Conservation (phyloP, 129 eudicot species). For the Tagetes patula region DNA sequence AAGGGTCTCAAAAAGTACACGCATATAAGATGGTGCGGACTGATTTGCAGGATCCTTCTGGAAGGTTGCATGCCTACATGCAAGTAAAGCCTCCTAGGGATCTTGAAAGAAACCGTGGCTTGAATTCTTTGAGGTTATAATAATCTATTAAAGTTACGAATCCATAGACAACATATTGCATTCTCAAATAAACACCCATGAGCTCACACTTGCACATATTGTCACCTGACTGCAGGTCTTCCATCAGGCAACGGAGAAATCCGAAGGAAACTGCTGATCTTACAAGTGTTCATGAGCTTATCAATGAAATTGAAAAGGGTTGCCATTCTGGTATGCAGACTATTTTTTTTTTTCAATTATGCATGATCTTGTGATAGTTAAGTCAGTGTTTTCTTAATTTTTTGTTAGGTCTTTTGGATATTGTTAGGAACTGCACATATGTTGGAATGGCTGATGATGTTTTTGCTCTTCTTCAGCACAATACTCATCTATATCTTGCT, state of each 20-base stretch:
- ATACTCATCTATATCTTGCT: constrained; percentile 88
- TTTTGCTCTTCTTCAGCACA: constrained; percentile 82
- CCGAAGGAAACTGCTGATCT: constrained; percentile 96
- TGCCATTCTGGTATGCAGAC: constrained; percentile 68
- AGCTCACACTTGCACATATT: constrained; percentile 15
- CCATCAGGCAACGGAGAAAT: constrained; percentile 86
- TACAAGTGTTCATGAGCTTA: constrained; percentile 88
- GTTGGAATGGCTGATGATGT: constrained; percentile 99
- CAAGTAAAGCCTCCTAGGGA: constrained; percentile 57
- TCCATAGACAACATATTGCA: not conserved
- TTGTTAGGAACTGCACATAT: constrained; percentile 84
- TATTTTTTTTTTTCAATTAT: not conserved
- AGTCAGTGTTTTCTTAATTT: constrained; percentile 11
- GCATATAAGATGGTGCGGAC: constrained; percentile 79
- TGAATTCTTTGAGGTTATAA: constrained; percentile 61
- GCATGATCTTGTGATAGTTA: constrained; percentile 18
- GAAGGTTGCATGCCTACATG: constrained; percentile 93
- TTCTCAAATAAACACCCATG: constrained; percentile 12
- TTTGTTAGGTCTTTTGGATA: constrained; percentile 75
- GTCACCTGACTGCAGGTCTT: constrained; percentile 54
- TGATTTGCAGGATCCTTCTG: constrained; percentile 86
- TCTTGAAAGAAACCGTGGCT: constrained; percentile 46
- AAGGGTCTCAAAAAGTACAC: constrained; percentile 58
- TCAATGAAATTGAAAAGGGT: constrained; percentile 60
- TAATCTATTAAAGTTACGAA: not conserved